Conservation (phyloP, 108 stramenopile species). For the Cyclotella choctawhatcheeana region DNA sequence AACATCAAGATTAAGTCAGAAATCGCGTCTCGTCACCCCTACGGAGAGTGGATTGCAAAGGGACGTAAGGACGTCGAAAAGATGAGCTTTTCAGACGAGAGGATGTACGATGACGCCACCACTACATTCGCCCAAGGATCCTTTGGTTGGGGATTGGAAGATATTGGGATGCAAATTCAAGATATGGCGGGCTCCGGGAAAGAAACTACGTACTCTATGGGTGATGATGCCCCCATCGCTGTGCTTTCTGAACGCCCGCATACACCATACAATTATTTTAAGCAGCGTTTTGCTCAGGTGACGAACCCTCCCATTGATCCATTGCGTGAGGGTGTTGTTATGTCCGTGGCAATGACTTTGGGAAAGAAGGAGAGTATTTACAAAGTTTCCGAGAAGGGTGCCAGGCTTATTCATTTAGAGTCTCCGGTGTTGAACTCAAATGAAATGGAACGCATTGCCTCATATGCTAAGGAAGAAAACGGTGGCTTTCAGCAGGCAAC, state of each 20-base stretch:
- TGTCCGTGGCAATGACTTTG: constrained; percentile 95
- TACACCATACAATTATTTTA: constrained; percentile 95
- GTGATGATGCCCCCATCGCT: constrained; percentile 96
- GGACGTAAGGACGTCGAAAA: constrained; percentile 77
- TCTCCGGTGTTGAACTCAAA: constrained; percentile 78
- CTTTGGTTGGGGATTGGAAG: constrained; percentile 96
- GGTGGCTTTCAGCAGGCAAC: constrained; percentile 81
- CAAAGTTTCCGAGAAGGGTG: constrained; percentile 87
- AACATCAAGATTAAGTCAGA: constrained; percentile 94
- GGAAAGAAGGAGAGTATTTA: constrained; percentile 95
- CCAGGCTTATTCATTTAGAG: constrained; percentile 82
- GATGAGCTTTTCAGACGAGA: constrained; percentile 43
- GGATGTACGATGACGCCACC: constrained; percentile 83
- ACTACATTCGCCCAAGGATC: constrained; percentile 82
- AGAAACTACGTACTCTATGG: constrained; percentile 98
- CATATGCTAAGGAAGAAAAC: constrained; percentile 62
- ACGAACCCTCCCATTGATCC: constrained; percentile 99
- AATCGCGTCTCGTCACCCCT: constrained; percentile 90
- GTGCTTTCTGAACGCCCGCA: constrained; percentile 91
- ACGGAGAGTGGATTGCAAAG: constrained; percentile 86
- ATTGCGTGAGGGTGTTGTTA: constrained; percentile 95
- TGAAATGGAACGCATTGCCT: constrained; percentile 76
- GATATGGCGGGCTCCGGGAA: constrained; percentile 95
- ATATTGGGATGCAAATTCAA: constrained; percentile 96
- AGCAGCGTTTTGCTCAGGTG: constrained; percentile 97